A percentile compares a stretch with the other conserved stretches of the same genome.
Conservation (phyloP, 106 monocot species). For the Allium fistulosum region DNA sequence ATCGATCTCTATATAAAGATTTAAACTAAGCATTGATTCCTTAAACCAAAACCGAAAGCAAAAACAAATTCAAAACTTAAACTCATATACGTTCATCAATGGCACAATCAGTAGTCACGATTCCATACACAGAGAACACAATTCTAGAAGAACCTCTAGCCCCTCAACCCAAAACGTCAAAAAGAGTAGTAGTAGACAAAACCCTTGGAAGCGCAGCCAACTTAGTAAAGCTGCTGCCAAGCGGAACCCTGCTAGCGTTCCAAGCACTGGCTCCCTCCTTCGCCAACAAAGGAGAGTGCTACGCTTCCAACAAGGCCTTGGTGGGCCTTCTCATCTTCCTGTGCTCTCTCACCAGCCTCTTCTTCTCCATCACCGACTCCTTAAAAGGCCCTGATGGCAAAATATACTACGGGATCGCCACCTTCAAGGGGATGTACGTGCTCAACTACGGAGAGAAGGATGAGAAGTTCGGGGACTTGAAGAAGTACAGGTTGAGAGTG, state of each 20-base stretch:
- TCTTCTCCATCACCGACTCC: conserved; percentile 65
- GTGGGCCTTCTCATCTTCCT: conserved; percentile 21
- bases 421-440: conserved; percentile 30
- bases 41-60: too few relatives aligned
- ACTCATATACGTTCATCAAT: too few relatives aligned
- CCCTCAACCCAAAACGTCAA: background rate
- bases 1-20: too few relatives aligned
- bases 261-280: conserved; percentile 42
- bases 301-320: conserved; percentile 29
- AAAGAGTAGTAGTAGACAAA: conserved; percentile 3
- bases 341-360: conserved; percentile 39
- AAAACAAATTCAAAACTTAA: too few relatives aligned
- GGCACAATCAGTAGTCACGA: too few relatives aligned
- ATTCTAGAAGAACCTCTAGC: too few relatives aligned
- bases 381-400: conserved; percentile 34
- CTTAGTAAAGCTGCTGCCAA: conserved; percentile 40
- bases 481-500: conserved; percentile 12
- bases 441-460: conserved; percentile 29
- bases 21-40: too few relatives aligned
- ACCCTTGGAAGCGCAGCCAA: conserved; percentile 26
- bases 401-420: conserved; percentile 58
- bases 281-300: conserved; percentile 39
- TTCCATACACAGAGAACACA: too few relatives aligned
- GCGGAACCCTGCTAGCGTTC: conserved; percentile 43
- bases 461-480: background rate